Evolutionary conservation across 768 basidiomycete genomes (phyloP), one percentile per base, ranked within the genome.

Genomic region (Lentinus tigrinus): DNA sequence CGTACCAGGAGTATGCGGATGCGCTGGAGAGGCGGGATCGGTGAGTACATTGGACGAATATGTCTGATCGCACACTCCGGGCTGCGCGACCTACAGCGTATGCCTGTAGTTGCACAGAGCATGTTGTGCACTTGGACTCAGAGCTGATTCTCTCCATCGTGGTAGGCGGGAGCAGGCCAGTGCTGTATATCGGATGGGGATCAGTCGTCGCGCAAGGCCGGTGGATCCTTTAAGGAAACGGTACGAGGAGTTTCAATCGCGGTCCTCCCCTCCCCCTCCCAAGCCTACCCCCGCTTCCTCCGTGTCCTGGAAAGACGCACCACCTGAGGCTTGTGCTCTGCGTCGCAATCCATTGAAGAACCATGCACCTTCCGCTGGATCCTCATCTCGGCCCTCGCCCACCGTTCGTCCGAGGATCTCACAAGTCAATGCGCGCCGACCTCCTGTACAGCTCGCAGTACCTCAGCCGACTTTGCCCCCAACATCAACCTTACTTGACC

Each of bases 1-100:
- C 97, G 47, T 99, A 97, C 67, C 93, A 96, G 70, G 94, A 96
- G 65, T 98, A 94, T 72, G 94, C 96, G 2, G 74, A 78, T 37
- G 77, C 87, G 3, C 77, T 96, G 54, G 95, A 98, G 74, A 75
- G 78, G 44, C 80, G 81, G 40, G 88, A 89, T 65, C 83, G 85
- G 96, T 96, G 74, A 70, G 87, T 81, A 17, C 38, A 24, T 31
- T 34, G 19, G 6, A 64, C 54, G 34, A 4, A 61, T 14, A n/a
- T 60, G 56, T 21, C 52, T 21, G 24, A 7, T 13, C 40, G 19
- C 21, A 14, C 38, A n/a, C 38, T 39, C n/a, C n/a, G n/a, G n/a
- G n/a, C n/a, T n/a, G n/a, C n/a, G n/a, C n/a, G n/a, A n/a, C n/a
- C n/a, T n/a, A 43, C 14, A 19, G 19, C 42, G 23, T n/a, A 21